Conservation (phyloP, 768 basidiomycete genomes). For the Mycena albidolilacea region DNA sequence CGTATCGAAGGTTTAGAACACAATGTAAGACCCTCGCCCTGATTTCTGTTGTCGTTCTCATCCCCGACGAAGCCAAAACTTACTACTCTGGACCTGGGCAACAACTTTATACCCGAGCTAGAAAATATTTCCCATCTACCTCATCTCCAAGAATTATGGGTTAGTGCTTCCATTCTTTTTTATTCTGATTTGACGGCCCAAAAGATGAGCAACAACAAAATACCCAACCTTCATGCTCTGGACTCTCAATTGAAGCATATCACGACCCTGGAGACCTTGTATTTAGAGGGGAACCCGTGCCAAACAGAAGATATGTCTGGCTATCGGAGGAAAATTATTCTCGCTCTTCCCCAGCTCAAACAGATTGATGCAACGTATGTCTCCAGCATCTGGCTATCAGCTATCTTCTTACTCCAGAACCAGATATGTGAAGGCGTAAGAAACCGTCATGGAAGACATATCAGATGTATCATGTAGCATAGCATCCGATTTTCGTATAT, state of each 20-base stretch:
- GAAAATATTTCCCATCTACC: constrained; percentile 87
- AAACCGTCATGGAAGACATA: background rate
- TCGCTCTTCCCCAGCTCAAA: constrained; percentile 88
- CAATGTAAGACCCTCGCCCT: constrained; percentile 69
- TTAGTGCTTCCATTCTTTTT: constrained; percentile 50
- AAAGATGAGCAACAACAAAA: constrained; percentile 93
- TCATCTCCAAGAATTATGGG: constrained; percentile 95
- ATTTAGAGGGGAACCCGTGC: constrained; percentile 96
- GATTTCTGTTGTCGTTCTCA: background rate
- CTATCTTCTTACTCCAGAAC: constrained; percentile 7
- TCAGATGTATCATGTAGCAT: background rate
- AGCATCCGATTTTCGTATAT: constrained; percentile 3
- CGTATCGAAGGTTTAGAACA: constrained; percentile 87
- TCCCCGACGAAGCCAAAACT: constrained; percentile 66
- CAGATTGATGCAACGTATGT: constrained; percentile 98
- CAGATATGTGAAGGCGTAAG: constrained; percentile 37
- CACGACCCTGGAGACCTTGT: constrained; percentile 84
- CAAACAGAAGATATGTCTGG: constrained; percentile 81
- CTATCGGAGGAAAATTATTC: constrained; percentile 91
- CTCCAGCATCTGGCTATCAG: background rate
- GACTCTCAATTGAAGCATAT: constrained; percentile 77
- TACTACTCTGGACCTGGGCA: constrained; percentile 89
- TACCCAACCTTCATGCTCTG: constrained; percentile 77
- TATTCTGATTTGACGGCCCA: constrained; percentile 3
- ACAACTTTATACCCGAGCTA: constrained; percentile 84